These are phyloP conservation scores for Rhizophagus clarus DNA, from an alignment of 192 early-diverging fungal genomes.

Conservation along the genomic window DNA sequence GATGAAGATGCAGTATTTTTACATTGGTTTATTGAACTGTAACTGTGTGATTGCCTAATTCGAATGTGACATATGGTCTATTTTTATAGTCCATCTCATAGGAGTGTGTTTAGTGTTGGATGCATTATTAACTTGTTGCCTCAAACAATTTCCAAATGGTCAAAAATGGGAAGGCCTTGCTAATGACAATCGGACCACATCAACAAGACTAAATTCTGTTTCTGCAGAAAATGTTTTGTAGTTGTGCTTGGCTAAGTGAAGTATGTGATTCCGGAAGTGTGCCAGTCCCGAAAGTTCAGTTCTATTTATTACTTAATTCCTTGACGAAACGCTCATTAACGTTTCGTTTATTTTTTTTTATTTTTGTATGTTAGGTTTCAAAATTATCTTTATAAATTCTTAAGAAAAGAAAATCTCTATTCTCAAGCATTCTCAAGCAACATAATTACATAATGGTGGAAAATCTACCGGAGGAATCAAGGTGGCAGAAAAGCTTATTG, in stretches of 20 bases:
- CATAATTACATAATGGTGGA: too few species aligned
- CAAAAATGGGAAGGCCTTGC: neutral
- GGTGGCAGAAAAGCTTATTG: too few species aligned
- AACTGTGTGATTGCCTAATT: constrained; percentile 24
- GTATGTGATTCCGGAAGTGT: neutral
- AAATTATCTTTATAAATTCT: too few species aligned
- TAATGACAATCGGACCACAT: constrained; percentile 12
- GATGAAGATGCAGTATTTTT: too few species aligned
- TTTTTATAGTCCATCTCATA: neutral
- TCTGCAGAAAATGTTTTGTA: neutral
- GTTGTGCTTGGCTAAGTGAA: constrained; percentile 1
- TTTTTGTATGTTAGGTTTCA: too few species aligned
- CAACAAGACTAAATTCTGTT: neutral
- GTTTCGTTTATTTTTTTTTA: too few species aligned
- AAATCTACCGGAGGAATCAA: too few species aligned
- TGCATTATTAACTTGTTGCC: neutral
- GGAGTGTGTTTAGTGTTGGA: constrained; percentile 24
- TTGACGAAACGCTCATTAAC: too few species aligned
- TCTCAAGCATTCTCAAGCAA: too few species aligned
- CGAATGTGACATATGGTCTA: neutral
- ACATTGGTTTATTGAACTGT: neutral
- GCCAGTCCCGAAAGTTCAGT: neutral
- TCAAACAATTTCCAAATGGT: constrained; percentile 1
- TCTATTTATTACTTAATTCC: neutral
- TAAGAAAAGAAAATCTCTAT: too few species aligned